phyloP scores from a whole-genome alignment of 2,329 filamentous ascomycete genomes.

The Aspergillus ustus region DNA sequence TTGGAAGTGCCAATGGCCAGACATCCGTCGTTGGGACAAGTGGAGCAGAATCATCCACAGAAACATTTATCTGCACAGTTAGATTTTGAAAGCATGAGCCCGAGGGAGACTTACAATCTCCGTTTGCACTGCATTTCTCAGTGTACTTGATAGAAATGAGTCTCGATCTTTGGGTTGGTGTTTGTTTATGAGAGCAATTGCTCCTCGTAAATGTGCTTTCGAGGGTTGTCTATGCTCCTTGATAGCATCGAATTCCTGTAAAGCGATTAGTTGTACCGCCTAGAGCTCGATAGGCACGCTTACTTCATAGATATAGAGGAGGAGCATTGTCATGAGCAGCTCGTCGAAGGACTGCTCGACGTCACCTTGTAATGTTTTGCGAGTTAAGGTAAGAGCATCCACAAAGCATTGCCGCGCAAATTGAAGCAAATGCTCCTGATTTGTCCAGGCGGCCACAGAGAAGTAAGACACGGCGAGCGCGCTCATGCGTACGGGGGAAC shows the following conservation, averaged over 20 bases:
- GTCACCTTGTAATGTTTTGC: slow-evolving; percentile 26
- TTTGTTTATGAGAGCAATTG: slow-evolving; percentile 34
- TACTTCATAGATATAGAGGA: slow-evolving; percentile 36
- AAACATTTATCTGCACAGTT: slow-evolving; percentile 29
- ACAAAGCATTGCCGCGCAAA: slow-evolving; percentile 30
- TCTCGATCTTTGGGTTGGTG: slow-evolving; percentile 22
- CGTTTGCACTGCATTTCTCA: slow-evolving; percentile 30
- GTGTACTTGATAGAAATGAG: slow-evolving; percentile 19
- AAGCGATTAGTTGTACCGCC: neutral
- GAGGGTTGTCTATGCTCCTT: slow-evolving; percentile 28
- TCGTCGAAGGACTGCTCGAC: slow-evolving; percentile 27
- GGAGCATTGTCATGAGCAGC: slow-evolving; percentile 31
- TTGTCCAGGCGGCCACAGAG: slow-evolving; percentile 36
- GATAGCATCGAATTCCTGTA: slow-evolving; percentile 32
- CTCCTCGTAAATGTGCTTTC: slow-evolving; percentile 35
- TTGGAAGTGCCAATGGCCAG: slow-evolving; percentile 29
- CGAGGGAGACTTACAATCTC: slow-evolving; percentile 29
- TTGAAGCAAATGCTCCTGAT: slow-evolving; percentile 27
- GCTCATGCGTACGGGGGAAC: slow-evolving; percentile 29
- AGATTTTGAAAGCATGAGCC: neutral
- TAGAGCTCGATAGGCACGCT: neutral
- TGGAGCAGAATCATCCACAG: slow-evolving; percentile 23
- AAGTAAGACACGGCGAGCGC: slow-evolving; percentile 35
- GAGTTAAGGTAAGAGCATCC: slow-evolving; percentile 30
- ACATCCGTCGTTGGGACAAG: slow-evolving; percentile 28